These are phyloP conservation scores for Aureobasidium sp. DNA, from an alignment of 2,329 filamentous ascomycete genomes.

Conservation along the genomic window DNA sequence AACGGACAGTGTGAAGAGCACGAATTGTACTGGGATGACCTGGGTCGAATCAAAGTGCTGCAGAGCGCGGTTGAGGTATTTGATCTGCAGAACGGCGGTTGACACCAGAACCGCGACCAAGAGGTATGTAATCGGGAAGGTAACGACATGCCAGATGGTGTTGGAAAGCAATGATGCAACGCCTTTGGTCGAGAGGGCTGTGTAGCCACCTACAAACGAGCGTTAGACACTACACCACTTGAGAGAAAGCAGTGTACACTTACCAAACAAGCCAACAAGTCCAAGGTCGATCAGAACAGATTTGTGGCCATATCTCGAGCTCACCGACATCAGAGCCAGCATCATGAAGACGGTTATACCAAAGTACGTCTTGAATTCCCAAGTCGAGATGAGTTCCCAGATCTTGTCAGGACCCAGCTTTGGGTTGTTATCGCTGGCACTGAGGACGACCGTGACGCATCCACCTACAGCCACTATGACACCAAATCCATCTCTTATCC, in stretches of 20 bases:
- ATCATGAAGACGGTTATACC: constrained; percentile 70
- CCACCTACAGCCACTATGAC: constrained; percentile 81
- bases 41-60: constrained; percentile 95
- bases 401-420: constrained; percentile 88
- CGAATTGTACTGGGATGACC: constrained; percentile 96
- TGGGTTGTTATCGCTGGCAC: constrained; percentile 79
- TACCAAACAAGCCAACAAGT: constrained; percentile 88
- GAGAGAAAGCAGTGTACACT: constrained; percentile 11
- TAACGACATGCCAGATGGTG: constrained; percentile 79
- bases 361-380: constrained; percentile 88
- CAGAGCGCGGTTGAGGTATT: constrained; percentile 84
- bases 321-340: constrained; percentile 69
- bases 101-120: constrained; percentile 71
- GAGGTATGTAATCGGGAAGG: constrained; percentile 85
- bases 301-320: constrained; percentile 72
- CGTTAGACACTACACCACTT: not conserved
- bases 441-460: constrained; percentile 86
- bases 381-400: constrained; percentile 77
- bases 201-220: constrained; percentile 67
- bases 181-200: constrained; percentile 92
- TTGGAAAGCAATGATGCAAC: constrained; percentile 92
- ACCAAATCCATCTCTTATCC: constrained; percentile 76
- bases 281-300: constrained; percentile 89
- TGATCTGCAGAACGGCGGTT: constrained; percentile 93
- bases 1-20: constrained; percentile 90